Conservation (phyloP, 2,329 filamentous ascomycete species). For the Colletotrichum tamarilloi region DNA sequence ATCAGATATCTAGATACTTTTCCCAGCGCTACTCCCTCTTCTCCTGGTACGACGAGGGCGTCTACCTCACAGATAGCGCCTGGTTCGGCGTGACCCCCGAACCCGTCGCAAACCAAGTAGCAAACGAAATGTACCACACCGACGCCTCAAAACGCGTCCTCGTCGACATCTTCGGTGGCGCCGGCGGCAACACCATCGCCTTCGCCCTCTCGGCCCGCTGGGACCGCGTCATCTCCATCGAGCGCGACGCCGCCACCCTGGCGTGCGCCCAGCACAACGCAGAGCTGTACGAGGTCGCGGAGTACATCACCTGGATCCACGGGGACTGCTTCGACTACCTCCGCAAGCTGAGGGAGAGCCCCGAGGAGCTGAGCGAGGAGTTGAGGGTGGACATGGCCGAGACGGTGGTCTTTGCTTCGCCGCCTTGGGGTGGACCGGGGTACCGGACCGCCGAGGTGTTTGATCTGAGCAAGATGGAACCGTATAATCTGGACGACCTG, state of each 20-base stretch:
- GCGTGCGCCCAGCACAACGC: slow-evolving; percentile 95
- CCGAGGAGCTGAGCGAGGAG: slow-evolving; percentile 50
- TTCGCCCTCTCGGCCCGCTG: slow-evolving; percentile 86
- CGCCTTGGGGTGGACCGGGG: slow-evolving; percentile 69
- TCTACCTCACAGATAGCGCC: slow-evolving; percentile 91
- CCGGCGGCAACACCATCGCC: slow-evolving; percentile 94
- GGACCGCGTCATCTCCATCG: slow-evolving; percentile 87
- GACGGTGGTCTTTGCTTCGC: slow-evolving; percentile 67
- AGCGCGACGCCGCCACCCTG: slow-evolving; percentile 82
- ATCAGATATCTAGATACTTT: slow-evolving; percentile 76
- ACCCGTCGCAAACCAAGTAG: slow-evolving; percentile 86
- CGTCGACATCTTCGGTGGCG: slow-evolving; percentile 91
- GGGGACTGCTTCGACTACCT: slow-evolving; percentile 88
- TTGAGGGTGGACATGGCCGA: slow-evolving; percentile 53
- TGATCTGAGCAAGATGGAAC: slow-evolving; percentile 86
- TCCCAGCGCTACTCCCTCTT: slow-evolving; percentile 90
- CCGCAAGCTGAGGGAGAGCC: slow-evolving; percentile 51
- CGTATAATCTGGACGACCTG: slow-evolving; percentile 77
- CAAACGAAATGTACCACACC: slow-evolving; percentile 73
- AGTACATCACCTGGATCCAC: slow-evolving; percentile 82
- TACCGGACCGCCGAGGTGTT: slow-evolving; percentile 76
- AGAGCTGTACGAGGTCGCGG: slow-evolving; percentile 81
- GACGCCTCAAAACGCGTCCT: slow-evolving; percentile 71
- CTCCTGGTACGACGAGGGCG: slow-evolving; percentile 84
- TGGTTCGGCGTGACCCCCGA: slow-evolving; percentile 99